These are phyloP conservation scores for Nymphaea thermarum DNA, from an alignment of 164 flowering plant species.

Conservation along the genomic window DNA sequence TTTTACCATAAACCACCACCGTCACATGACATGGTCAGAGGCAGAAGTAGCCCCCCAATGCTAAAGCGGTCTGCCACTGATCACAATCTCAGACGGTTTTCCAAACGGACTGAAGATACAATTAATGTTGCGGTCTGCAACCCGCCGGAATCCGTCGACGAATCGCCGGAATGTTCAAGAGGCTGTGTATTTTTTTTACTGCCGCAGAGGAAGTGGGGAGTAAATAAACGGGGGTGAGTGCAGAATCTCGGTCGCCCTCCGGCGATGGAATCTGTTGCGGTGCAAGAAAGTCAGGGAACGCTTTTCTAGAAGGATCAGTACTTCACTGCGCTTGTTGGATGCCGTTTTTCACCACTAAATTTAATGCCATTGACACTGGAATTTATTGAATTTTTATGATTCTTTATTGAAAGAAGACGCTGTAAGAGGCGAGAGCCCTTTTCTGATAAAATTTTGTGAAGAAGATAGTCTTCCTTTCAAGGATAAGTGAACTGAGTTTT, in stretches of 20 bases:
- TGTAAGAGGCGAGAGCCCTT: background rate
- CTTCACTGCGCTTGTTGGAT: background rate
- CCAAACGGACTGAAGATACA: background rate
- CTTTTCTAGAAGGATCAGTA: constrained; percentile 16
- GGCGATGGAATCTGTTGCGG: background rate
- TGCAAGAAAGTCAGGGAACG: constrained; percentile 6
- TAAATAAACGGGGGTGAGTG: background rate
- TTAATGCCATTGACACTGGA: background rate
- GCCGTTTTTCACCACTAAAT: background rate
- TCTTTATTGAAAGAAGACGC: background rate
- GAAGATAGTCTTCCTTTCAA: too few relatives aligned
- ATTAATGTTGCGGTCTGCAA: background rate
- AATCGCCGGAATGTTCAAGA: background rate
- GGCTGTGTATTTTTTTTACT: background rate
- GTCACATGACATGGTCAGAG: constrained; percentile 1
- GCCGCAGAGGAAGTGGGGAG: background rate
- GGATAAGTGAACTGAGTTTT: too few relatives aligned
- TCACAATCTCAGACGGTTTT: background rate
- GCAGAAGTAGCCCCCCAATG: background rate
- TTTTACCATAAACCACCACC: background rate
- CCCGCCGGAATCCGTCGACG: background rate
- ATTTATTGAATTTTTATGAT: background rate
- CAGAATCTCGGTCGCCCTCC: background rate
- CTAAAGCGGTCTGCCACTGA: background rate
- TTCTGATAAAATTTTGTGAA: too few relatives aligned